These are phyloP conservation scores for Verbena officinalis DNA, from an alignment of 257 asterid species.

Conservation along the genomic window DNA sequence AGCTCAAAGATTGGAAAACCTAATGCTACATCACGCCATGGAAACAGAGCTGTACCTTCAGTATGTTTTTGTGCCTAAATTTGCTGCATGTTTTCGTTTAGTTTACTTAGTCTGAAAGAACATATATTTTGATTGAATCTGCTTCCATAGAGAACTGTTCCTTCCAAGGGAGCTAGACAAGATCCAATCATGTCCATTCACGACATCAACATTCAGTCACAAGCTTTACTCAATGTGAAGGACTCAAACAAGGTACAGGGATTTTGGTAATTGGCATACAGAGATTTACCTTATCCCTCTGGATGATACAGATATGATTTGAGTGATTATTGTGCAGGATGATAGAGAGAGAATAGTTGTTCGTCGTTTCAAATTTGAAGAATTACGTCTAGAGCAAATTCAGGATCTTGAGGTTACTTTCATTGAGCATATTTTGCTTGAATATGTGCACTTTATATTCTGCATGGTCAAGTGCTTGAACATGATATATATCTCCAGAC, in stretches of 20 bases:
- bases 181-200: conserved; percentile 77
- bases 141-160: conserved; percentile 59
- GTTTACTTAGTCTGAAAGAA: conserved; percentile 6
- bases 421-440: conserved; percentile 17
- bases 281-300: neutral
- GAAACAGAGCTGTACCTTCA: conserved; percentile 75
- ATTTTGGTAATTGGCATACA: neutral
- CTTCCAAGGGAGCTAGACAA: conserved; percentile 78
- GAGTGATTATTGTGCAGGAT: conserved; percentile 62
- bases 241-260: conserved; percentile 84
- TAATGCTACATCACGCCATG: conserved; percentile 59
- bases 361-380: conserved; percentile 94
- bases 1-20: conserved; percentile 70
- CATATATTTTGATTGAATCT: conserved; percentile 16
- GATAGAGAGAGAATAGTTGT: conserved; percentile 89
- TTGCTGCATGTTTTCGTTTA: too few species aligned
- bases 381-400: conserved; percentile 89
- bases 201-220: conserved; percentile 82
- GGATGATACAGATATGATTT: conserved; percentile 14
- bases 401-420: conserved; percentile 94
- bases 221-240: conserved; percentile 73
- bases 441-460: conserved; percentile 6
- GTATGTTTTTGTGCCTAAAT: conserved; percentile 42
- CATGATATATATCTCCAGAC: neutral
- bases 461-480: conserved; percentile 1